Percentiles rank a stretch among this genome's conserved stretches.
Conservation (phyloP, 1,284 basidiomycete genomes). For the Tranzscheliella williamsii region DNA sequence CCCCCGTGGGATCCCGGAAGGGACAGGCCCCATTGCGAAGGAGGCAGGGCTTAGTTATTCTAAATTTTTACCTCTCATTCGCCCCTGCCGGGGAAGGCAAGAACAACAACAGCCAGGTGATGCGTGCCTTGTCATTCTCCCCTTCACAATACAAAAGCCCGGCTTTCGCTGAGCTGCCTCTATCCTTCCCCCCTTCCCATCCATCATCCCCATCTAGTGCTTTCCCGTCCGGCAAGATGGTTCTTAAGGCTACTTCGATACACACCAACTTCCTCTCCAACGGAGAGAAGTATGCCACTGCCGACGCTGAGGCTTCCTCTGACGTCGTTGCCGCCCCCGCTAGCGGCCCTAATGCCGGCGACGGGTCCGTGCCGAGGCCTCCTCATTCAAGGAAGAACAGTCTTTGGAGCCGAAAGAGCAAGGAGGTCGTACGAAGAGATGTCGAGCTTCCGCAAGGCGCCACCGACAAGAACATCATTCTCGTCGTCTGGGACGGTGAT, state of each 20-base stretch:
- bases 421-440: slow-evolving; percentile 20
- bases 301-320: slow-evolving; percentile 18
- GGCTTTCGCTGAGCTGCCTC: no score
- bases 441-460: slow-evolving; percentile 17
- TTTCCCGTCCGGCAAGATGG: no score
- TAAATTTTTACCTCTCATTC: no score
- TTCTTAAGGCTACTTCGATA: slow-evolving; percentile 47
- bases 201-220: no score
- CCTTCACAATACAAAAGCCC: no score
- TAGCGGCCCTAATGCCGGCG: background rate
- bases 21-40: no score
- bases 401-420: slow-evolving; percentile 34
- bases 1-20: no score
- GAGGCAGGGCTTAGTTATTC: no score
- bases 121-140: no score
- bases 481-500: slow-evolving; percentile 47
- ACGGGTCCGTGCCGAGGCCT: slow-evolving; percentile 2
- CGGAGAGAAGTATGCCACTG: slow-evolving; percentile 38
- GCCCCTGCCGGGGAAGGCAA: no score
- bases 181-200: no score
- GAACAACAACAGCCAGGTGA: no score
- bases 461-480: slow-evolving; percentile 43
- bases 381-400: slow-evolving; percentile 34
- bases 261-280: slow-evolving; percentile 46
- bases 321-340: background rate